Conservation (phyloP, 768 basidiomycete species). For the Leccinum pellstonianum region DNA sequence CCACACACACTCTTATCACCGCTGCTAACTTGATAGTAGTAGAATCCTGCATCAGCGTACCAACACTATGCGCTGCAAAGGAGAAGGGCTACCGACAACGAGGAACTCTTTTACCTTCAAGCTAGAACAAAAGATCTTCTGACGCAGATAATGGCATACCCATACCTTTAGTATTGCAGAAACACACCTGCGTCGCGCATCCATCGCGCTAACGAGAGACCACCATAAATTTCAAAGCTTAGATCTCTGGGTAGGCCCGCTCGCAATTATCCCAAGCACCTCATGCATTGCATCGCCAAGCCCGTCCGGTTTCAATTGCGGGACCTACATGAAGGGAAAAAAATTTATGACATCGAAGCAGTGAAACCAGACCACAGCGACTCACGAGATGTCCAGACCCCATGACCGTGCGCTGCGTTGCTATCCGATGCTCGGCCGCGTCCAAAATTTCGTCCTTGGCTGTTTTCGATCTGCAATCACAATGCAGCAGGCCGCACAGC, state of each 20-base stretch:
- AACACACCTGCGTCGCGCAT: background rate
- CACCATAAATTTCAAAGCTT: constrained; percentile 14
- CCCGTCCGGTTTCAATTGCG: constrained; percentile 31
- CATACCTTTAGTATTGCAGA: background rate
- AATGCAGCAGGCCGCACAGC: background rate
- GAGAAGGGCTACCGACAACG: background rate
- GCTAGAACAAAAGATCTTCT: background rate
- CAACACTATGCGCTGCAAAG: background rate
- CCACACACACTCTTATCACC: background rate
- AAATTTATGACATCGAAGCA: background rate
- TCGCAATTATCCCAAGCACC: constrained; percentile 19
- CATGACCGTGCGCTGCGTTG: constrained; percentile 20
- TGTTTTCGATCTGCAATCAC: constrained; percentile 20
- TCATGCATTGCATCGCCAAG: constrained; percentile 28
- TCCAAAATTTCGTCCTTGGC: constrained; percentile 31
- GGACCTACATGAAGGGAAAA: constrained; percentile 16
- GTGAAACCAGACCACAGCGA: background rate
- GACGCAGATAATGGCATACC: background rate
- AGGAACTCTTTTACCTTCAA: background rate
- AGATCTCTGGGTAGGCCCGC: constrained; percentile 1
- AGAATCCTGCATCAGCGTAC: background rate
- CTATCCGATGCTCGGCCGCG: constrained; percentile 23
- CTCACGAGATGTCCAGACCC: constrained; percentile 34
- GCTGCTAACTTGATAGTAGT: background rate
- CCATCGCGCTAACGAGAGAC: background rate